phyloP scores from a whole-genome alignment of 2,329 filamentous ascomycete species.

The Colletotrichum sublineola region DNA sequence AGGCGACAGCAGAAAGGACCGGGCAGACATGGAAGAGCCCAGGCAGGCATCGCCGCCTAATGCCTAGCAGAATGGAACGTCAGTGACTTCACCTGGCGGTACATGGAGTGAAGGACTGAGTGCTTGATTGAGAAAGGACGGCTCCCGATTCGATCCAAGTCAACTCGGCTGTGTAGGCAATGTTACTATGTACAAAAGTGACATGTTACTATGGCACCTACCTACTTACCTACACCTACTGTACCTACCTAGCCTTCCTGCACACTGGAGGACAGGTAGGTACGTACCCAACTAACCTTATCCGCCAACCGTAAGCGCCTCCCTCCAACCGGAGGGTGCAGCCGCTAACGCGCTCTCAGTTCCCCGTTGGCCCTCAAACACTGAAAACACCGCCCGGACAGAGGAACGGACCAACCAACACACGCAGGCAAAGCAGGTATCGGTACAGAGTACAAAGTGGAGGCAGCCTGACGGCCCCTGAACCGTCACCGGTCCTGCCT shows the following conservation, averaged over 20 bases:
- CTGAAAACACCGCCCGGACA: not conserved
- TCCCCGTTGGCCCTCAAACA: conserved; percentile 19
- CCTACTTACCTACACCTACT: not conserved
- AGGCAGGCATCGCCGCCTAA: conserved; percentile 42
- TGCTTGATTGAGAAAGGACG: not conserved
- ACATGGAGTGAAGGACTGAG: not conserved
- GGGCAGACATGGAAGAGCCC: conserved; percentile 28
- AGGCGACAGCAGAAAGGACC: not conserved
- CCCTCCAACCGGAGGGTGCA: conserved; percentile 19
- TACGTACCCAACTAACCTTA: conserved; percentile 19
- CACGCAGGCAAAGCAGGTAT: not conserved
- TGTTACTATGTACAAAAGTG: not conserved
- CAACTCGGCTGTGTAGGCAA: not conserved
- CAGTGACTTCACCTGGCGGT: conserved; percentile 31
- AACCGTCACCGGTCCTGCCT: conserved; percentile 14
- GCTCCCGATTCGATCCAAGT: conserved; percentile 8
- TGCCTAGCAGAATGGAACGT: conserved; percentile 31
- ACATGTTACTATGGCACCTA: not conserved
- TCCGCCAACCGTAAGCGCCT: conserved; percentile 1
- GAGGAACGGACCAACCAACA: not conserved
- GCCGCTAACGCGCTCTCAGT: conserved; percentile 24
- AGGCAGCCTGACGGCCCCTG: conserved; percentile 5
- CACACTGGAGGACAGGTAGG: not conserved
- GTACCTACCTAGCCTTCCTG: not conserved
- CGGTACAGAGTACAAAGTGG: conserved; percentile 20